phyloP scores from a whole-genome alignment of 2,329 filamentous ascomycete genomes.

The Ophiostoma sp. region DNA sequence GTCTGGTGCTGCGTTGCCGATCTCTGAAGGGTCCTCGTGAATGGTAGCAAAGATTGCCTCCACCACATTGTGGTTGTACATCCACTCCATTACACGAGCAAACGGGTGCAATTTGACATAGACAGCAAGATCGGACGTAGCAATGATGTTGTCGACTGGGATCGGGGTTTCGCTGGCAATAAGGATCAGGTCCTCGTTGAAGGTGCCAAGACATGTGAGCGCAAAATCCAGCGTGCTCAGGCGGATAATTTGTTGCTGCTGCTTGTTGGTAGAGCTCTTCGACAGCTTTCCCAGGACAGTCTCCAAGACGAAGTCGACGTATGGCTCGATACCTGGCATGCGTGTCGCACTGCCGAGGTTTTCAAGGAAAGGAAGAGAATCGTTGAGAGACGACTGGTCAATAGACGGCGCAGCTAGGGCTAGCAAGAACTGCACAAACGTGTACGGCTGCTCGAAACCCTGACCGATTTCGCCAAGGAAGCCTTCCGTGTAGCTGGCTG shows the following conservation, averaged over 20 bases:
- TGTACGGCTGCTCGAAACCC: constrained; percentile 78
- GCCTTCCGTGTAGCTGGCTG: constrained; percentile 48
- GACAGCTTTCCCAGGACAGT: constrained; percentile 65
- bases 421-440: constrained; percentile 73
- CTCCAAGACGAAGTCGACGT: constrained; percentile 84
- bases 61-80: constrained; percentile 89
- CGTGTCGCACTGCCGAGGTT: constrained; percentile 71
- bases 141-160: constrained; percentile 67
- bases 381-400: constrained; percentile 58
- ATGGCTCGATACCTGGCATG: constrained; percentile 78
- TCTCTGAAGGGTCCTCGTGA: constrained; percentile 66
- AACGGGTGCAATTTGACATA: constrained; percentile 92
- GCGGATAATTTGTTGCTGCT: constrained; percentile 65
- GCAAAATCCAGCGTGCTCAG: constrained; percentile 82
- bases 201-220: constrained; percentile 69
- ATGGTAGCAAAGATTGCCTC: constrained; percentile 70
- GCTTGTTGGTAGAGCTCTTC: constrained; percentile 32
- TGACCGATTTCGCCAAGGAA: constrained; percentile 69
- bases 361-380: constrained; percentile 81
- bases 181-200: constrained; percentile 89
- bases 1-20: constrained; percentile 66
- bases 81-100: constrained; percentile 92
- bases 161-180: constrained; percentile 75
- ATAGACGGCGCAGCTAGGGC: constrained; percentile 63
- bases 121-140: constrained; percentile 64